Evolutionary conservation across 2,329 filamentous ascomycete species (phyloP), one percentile per base, ranked within the genome.

Genomic region (Diaporthe amygdali): DNA sequence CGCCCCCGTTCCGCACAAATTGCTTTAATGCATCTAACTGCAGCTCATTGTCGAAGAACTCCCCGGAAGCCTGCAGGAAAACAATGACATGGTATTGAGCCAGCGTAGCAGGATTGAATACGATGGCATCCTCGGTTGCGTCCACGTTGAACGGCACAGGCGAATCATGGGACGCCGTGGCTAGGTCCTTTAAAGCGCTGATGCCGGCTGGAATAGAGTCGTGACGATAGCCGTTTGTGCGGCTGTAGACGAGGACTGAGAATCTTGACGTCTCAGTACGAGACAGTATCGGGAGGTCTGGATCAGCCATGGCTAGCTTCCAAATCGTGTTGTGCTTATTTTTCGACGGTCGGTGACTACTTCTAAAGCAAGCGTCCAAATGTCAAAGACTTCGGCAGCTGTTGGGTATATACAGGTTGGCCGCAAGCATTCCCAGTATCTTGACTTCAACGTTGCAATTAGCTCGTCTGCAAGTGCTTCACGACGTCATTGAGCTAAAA

Each of bases 51-150:
- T 72, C 74, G n/a, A 84, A 75, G 64, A 84, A 79, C 34, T 82
- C 78, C 52, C 82, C 83, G 12, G 82, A 81, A 6, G 75, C 77
- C 51, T 84, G 82, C 10, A 84, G 76, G 27, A 85, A 79, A 14
- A 84, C 75, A 25, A 85, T 72, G 27, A 79, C 80, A 25, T 75
- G 74, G 74, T 81, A 84, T 14, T 72, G 72, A 4, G 78, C 74
- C 5, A 84, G 76, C 9, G 76, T 76, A 0, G 67, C 70, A 2
- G 74, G 47, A 2, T 76, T 80, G 71, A 84, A 80, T 9, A 77
- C 64, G 1, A 75, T 69, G 10, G 81, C 75, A 68, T 84, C 81
- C 66, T 84, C 82, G 14, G 80, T 82, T 1, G 78, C 77, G 39
- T 82, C 78, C 34, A 80, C 76, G 5, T 72, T 74, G 73, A 83